Base-by-base conservation (phyloP, 169 alveolate species). In the Theileria equi region DNA sequence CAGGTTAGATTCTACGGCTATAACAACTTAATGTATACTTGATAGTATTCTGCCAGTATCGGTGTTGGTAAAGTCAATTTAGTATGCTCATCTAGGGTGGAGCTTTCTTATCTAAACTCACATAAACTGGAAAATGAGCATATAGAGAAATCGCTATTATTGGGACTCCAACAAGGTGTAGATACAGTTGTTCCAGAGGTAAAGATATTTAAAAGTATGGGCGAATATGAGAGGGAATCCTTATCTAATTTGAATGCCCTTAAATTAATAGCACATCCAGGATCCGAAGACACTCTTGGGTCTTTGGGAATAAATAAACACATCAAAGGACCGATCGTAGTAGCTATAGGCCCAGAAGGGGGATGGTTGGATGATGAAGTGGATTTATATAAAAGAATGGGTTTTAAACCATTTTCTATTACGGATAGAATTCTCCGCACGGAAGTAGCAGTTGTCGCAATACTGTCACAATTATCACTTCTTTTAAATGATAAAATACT, bases 281-380 rank as follows among this genome's bases (percentile, higher is more conserved):
- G 54, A 5, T 34, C 80, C 0, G 21, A 17, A 23, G 76, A 67
- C 31, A 77, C 86, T 1, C 77, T 66, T 16, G 86, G 77, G 13
- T 77, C 81, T 8, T 53, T 67, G 55, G 58, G 54, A 11, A 21
- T 67, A 1, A 43, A 32, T 23, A 16, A 32, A 19, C 81, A 66
- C 21, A 57, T 6, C 2, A 11, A 35, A 21, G 91, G 91, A 11
- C 82, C 91, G 16, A 73, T 82, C 36, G 34, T 84, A 49, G 82
- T 84, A 29, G 90, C 90, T 19, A 82, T 84, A 10, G 91, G 91
- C 1, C 91, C 91, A 7, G 91, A 84, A 48, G 90, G 91, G 23
- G 91, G 91, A 13, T 84, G 91, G 91, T 31, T 78, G 19, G 77
- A 82, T 36, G 52, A 62, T 34, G 91, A 84, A 44, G 59, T 84